Evolutionary conservation across 2,329 filamentous ascomycete species (phyloP).

Genomic region (Nemania bipapillata): DNA sequence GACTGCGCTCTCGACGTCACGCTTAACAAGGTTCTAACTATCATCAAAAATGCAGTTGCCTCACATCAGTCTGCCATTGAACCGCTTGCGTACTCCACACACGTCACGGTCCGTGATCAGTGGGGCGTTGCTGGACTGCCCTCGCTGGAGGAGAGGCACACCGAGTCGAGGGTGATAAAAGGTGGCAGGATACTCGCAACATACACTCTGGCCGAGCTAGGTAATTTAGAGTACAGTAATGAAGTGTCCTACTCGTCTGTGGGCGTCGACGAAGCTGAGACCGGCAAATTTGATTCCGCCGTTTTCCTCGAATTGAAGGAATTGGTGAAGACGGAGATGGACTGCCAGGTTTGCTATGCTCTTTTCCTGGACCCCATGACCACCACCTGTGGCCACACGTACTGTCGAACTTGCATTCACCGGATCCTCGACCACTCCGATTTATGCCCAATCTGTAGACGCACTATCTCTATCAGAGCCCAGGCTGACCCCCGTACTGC

Average conservation of each 20-base stretch:
- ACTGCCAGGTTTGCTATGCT: constrained; percentile 89
- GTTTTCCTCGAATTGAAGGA: constrained; percentile 70
- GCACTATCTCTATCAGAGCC: constrained; percentile 65
- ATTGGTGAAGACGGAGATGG: constrained; percentile 74
- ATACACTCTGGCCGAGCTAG: constrained; percentile 67
- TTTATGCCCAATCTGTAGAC: constrained; percentile 83
- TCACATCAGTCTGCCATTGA: constrained; percentile 52
- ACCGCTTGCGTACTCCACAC: constrained; percentile 54
- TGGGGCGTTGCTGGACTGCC: constrained; percentile 57
- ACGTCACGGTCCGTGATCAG: constrained; percentile 54
- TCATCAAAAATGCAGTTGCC: constrained; percentile 66
- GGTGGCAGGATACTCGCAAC: constrained; percentile 73
- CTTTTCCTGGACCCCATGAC: constrained; percentile 84
- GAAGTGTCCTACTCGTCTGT: constrained; percentile 49
- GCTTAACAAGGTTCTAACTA: constrained; percentile 74
- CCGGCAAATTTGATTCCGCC: constrained; percentile 56
- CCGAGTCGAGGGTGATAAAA: constrained; percentile 54
- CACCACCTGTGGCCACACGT: constrained; percentile 87
- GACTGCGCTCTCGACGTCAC: constrained; percentile 84
- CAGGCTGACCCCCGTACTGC: constrained; percentile 55
- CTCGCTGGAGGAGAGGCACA: constrained; percentile 53
- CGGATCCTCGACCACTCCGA: constrained; percentile 80
- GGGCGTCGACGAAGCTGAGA: constrained; percentile 45
- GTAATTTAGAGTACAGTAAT: constrained; percentile 51
- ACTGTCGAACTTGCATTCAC: constrained; percentile 82